Evolutionary conservation across 176 grass and related monocot species (phyloP).

Genomic region (Eleusine indica): DNA sequence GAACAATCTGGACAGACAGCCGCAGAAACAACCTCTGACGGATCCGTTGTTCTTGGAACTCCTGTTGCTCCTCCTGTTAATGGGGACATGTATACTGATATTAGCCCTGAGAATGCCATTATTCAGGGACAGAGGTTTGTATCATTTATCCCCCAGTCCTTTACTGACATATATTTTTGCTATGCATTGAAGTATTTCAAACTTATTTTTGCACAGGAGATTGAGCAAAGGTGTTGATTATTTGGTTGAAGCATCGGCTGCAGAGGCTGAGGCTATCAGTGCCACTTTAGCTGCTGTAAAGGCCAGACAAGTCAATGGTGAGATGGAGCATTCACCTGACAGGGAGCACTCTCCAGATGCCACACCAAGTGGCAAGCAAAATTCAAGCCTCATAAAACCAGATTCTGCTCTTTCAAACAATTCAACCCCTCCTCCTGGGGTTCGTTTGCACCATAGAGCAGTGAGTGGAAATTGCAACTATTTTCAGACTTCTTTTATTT

Average conservation of each 20-base stretch:
- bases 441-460: constrained; percentile 97
- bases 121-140: constrained; percentile 84
- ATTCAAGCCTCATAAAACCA: constrained; percentile 72
- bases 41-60: constrained; percentile 86
- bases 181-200: constrained; percentile 22
- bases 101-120: constrained; percentile 90
- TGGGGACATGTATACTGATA: constrained; percentile 84
- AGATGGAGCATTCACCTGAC: constrained; percentile 68
- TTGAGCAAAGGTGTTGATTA: constrained; percentile 93
- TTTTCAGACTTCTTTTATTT: constrained; percentile 30
- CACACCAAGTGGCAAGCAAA: constrained; percentile 60
- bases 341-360: constrained; percentile 62
- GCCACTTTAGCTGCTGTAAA: constrained; percentile 91
- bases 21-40: constrained; percentile 64
- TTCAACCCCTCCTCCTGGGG: constrained; percentile 67
- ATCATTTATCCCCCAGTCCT: constrained; percentile 1
- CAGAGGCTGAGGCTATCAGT: constrained; percentile 91
- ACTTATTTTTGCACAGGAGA: constrained; percentile 54
- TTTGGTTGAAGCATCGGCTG: constrained; percentile 86
- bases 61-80: constrained; percentile 93
- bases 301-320: constrained; percentile 82
- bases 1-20: constrained; percentile 63
- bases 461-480: constrained; percentile 60
- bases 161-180: not conserved
- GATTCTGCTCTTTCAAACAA: constrained; percentile 60